phyloP scores from a whole-genome alignment of 768 basidiomycete genomes.

The Lepiota venenata region DNA sequence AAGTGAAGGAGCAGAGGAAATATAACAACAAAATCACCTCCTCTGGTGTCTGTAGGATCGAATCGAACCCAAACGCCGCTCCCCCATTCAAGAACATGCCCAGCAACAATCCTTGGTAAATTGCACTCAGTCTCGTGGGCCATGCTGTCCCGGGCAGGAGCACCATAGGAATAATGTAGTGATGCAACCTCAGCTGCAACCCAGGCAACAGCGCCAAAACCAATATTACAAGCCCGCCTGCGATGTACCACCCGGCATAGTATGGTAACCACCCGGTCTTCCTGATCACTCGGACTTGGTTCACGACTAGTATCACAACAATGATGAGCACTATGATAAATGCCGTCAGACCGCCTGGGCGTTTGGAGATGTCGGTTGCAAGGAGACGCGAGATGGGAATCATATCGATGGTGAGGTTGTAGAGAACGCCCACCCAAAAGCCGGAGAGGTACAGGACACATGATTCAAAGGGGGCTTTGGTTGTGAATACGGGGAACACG shows the following conservation, averaged over 20 bases:
- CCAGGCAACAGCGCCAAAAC: conserved; percentile 70
- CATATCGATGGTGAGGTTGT: conserved; percentile 66
- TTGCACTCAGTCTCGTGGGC: conserved; percentile 73
- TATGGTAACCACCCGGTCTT: conserved; percentile 82
- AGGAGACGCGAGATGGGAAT: conserved; percentile 80
- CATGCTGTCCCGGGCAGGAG: conserved; percentile 79
- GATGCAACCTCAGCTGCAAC: conserved; percentile 70
- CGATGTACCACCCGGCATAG: conserved; percentile 71
- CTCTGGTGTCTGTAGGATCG: conserved; percentile 71
- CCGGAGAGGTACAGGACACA: conserved; percentile 71
- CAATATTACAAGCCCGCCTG: conserved; percentile 61
- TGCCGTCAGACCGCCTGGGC: conserved; percentile 64
- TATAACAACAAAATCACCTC: conserved; percentile 46
- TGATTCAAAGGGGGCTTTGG: conserved; percentile 65
- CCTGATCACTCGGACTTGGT: conserved; percentile 80
- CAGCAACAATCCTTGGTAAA: conserved; percentile 79
- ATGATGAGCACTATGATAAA: conserved; percentile 67
- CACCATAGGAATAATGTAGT: conserved; percentile 75
- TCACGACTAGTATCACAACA: conserved; percentile 55
- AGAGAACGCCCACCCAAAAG: conserved; percentile 76
- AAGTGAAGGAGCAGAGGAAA: not conserved
- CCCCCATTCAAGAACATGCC: conserved; percentile 81
- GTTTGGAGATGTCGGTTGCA: conserved; percentile 59
- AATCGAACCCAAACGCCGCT: conserved; percentile 76
- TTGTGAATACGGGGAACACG: conserved; percentile 61